These are phyloP conservation scores for Neonectria sp. DNA, from an alignment of 2,329 filamentous ascomycete genomes.

Conservation along the genomic window DNA sequence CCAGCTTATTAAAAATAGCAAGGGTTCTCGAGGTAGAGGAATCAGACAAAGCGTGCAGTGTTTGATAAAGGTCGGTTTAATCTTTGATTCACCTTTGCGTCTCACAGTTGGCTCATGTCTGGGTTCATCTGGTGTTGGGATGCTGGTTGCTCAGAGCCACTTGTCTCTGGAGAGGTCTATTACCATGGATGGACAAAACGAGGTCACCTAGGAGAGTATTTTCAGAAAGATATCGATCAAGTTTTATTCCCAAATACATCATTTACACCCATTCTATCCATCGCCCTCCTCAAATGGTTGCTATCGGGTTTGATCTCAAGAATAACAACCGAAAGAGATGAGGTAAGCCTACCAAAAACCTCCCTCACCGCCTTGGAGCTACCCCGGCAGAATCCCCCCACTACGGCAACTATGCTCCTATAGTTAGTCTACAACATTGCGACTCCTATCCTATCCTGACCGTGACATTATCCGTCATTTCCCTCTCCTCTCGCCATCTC, in stretches of 20 bases:
- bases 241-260: not conserved
- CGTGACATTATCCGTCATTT: not conserved
- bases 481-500: not conserved
- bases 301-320: not conserved
- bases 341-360: constrained; percentile 4
- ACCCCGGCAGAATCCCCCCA: constrained; percentile 34
- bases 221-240: not conserved
- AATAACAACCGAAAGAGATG: not conserved
- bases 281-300: not conserved
- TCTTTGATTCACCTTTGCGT: too few species aligned
- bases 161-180: not conserved
- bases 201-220: not conserved
- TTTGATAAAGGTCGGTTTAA: too few species aligned
- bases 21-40: too few species aligned
- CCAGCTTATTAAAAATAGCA: not conserved
- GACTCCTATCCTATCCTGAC: constrained; percentile 34
- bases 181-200: not conserved
- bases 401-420: constrained; percentile 19
- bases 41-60: too few species aligned
- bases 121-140: not conserved
- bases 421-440: constrained; percentile 18
- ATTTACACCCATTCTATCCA: not conserved
- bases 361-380: constrained; percentile 30
- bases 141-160: too few species aligned
- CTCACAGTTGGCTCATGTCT: not conserved